These are phyloP conservation scores for Chlamydomonas schloesseri DNA, from an alignment of 139 green algal species.

Conservation along the genomic window DNA sequence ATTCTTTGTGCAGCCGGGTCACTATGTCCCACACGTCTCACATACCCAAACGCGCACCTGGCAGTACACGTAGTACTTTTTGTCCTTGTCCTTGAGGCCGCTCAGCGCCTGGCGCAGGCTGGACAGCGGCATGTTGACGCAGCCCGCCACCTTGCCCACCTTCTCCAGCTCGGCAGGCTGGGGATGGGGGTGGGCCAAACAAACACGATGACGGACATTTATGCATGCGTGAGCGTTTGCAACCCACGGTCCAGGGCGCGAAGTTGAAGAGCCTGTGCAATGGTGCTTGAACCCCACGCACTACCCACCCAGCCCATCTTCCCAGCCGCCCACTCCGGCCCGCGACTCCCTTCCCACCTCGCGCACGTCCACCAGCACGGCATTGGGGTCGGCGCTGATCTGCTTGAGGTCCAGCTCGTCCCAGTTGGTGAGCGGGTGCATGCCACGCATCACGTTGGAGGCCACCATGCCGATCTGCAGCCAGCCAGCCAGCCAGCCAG, in stretches of 20 bases:
- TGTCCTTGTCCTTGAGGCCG: slow-evolving; percentile 53
- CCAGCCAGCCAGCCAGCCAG: too few species aligned
- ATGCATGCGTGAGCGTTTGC: too few species aligned
- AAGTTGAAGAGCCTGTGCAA: too few species aligned
- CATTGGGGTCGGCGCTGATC: slow-evolving; percentile 13
- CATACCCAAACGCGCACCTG: too few species aligned
- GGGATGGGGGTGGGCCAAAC: too few species aligned
- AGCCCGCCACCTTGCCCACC: slow-evolving; percentile 51
- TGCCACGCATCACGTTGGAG: slow-evolving; percentile 57
- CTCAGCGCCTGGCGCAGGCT: slow-evolving; percentile 52
- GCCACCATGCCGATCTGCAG: slow-evolving; percentile 59
- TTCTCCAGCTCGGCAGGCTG: slow-evolving; percentile 50
- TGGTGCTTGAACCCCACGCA: too few species aligned
- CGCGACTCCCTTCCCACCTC: slow-evolving; percentile 39
- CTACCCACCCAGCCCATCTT: too few species aligned
- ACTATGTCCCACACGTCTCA: too few species aligned
- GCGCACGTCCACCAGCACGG: slow-evolving; percentile 65
- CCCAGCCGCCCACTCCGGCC: not conserved
- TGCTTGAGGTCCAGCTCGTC: slow-evolving; percentile 45
- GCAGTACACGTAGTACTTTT: slow-evolving; percentile 66
- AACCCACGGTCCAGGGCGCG: too few species aligned
- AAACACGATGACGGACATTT: too few species aligned
- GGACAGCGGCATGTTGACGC: slow-evolving; percentile 67
- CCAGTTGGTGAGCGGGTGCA: slow-evolving; percentile 54
- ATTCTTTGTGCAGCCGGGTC: too few species aligned